phyloP scores from a whole-genome alignment of 768 basidiomycete genomes.

The Tricholoma terreum region DNA sequence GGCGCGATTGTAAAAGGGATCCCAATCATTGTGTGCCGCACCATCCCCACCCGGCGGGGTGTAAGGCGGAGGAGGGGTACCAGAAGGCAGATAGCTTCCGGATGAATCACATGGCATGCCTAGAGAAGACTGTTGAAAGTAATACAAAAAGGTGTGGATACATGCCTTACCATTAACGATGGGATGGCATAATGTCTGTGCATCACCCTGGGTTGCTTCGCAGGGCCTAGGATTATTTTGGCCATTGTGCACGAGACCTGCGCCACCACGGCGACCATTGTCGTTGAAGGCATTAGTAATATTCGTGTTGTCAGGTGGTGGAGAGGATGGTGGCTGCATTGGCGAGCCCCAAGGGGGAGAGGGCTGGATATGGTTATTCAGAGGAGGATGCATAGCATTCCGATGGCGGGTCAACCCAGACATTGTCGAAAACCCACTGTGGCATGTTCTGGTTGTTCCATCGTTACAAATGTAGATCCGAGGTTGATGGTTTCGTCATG shows the following conservation, averaged over 20 bases:
- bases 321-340: too few relatives aligned
- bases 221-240: background rate
- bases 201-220: background rate
- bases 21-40: background rate
- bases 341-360: too few relatives aligned
- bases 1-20: background rate
- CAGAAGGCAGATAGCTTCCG: too few relatives aligned
- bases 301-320: background rate
- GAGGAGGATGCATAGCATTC: background rate
- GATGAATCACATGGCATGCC: too few relatives aligned
- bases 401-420: background rate
- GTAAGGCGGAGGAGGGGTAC: too few relatives aligned
- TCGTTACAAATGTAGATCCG: background rate
- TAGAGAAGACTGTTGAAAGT: background rate
- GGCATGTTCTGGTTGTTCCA: slow-evolving; percentile 1
- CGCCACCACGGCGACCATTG: too few relatives aligned
- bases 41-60: too few relatives aligned
- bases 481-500: background rate
- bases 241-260: too few relatives aligned
- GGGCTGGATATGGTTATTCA: background rate
- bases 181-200: background rate
- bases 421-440: background rate
- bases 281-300: too few relatives aligned
- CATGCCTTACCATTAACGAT: background rate
- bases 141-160: background rate